Percentiles rank a stretch among this genome's conserved stretches.
Conservation (phyloP, 768 basidiomycete genomes). For the Suillus tomentosus region DNA sequence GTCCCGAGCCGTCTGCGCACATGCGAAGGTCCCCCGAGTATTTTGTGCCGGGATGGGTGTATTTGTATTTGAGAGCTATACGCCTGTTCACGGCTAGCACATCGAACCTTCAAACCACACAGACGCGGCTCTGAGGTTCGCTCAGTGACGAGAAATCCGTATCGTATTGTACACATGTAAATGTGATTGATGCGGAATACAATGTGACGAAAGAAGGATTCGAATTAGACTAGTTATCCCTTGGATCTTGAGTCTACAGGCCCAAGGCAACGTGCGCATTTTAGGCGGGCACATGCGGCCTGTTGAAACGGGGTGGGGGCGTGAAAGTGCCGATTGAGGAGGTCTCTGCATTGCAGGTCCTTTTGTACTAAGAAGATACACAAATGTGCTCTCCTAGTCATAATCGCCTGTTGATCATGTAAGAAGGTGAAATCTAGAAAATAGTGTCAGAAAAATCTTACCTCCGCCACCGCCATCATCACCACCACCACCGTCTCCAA, state of each 20-base stretch:
- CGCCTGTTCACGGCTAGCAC: background rate
- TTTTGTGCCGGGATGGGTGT: background rate
- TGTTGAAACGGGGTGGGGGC: no score
- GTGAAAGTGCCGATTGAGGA: background rate
- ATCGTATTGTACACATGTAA: background rate
- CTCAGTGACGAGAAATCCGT: background rate
- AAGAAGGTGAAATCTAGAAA: background rate
- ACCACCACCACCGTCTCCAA: constrained; percentile 67
- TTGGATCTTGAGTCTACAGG: no score
- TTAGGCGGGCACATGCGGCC: background rate
- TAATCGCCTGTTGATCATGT: constrained; percentile 22
- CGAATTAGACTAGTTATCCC: no score
- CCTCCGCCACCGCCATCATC: constrained; percentile 66
- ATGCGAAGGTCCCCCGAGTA: background rate
- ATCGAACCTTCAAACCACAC: background rate
- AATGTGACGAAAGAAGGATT: background rate
- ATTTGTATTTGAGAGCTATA: background rate
- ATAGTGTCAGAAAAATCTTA: constrained; percentile 15
- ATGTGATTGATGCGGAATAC: no score
- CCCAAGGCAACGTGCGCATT: background rate
- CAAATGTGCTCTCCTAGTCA: constrained; percentile 21
- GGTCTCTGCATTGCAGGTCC: background rate
- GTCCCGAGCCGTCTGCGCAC: no score
- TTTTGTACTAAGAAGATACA: background rate
- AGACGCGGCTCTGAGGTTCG: background rate